Evolutionary conservation across 192 early-diverging fungal genomes (phyloP), one percentile per base, ranked within the genome.

Genomic region (Coemansia guatemalensis): DNA sequence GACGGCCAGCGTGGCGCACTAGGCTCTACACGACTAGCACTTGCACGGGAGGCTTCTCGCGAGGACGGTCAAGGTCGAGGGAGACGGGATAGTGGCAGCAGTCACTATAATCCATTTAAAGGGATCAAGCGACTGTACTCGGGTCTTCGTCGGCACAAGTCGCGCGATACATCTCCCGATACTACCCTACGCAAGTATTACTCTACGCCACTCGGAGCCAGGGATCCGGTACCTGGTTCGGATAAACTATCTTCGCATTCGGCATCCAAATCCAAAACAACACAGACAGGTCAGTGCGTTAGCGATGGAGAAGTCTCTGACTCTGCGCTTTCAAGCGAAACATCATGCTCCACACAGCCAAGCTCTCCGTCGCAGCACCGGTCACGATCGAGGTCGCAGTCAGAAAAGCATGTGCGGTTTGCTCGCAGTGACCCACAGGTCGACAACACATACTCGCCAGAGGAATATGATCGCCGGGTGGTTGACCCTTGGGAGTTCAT

Each of bases 381-480:
- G 58, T 60, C 76, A 48, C 44, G 48, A 33, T 67, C 78, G 47
- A 68, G 65, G 7, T 57, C 57, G 22, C 62, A 56, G 51, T 24
- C 54, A 23, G 4, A 55, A 30, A 81, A 75, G 54, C 73, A 64
- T 12, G 78, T 81, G 53, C 74, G 60, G 26, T 81, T 81, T 64
- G 33, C 65, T 11, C 32, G 56, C 54, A 62, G 61, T 48, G 69
- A 71, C 2, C 73, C 78, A 1, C 51, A 64, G 47, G 78, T 75
- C 33, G 62, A 49, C 24, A 41, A 56, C 4, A 81, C 78, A 25
- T 81, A 81, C 33, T 75, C 73, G 51, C 65, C 70, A 26, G 63
- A 75, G 29, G 78, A 81, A 27, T 81, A 81, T 35, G 78, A 81
- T 63, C 78, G 78, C 59, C 78, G 74, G 24, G 73, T 75, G 35